These are phyloP conservation scores for Aspergillus novofumigatus DNA, from an alignment of 2,329 filamentous ascomycete species.

Conservation along the genomic window DNA sequence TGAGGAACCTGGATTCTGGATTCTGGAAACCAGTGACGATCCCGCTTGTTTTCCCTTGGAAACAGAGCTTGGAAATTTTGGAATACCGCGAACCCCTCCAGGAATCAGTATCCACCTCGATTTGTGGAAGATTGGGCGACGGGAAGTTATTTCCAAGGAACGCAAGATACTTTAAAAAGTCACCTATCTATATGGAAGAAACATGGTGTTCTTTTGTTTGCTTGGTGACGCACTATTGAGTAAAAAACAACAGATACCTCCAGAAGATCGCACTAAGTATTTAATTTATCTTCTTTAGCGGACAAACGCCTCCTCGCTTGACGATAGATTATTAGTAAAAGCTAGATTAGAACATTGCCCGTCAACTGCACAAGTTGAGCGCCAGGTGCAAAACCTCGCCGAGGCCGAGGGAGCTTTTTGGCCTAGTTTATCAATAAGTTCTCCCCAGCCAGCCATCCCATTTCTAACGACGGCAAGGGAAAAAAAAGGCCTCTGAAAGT, in stretches of 20 bases:
- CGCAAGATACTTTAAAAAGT: background rate
- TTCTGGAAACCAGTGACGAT: background rate
- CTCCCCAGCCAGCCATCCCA: background rate
- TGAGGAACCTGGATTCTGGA: background rate
- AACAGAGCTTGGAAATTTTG: background rate
- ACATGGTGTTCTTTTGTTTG: background rate
- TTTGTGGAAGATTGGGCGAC: background rate
- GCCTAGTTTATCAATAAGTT: background rate
- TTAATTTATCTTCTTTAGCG: background rate
- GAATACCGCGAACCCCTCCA: background rate
- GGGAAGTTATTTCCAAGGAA: background rate
- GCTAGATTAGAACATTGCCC: background rate
- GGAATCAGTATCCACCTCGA: background rate
- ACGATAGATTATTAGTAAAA: background rate
- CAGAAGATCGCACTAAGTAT: background rate
- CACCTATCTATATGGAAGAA: background rate
- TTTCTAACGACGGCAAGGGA: background rate
- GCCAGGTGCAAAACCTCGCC: no score
- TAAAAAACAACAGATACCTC: background rate
- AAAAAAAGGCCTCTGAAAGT: background rate
- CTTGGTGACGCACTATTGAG: background rate
- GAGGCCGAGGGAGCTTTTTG: background rate
- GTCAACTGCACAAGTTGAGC: no score
- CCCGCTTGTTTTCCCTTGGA: background rate
- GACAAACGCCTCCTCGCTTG: background rate